Percentiles rank a stretch among this genome's conserved stretches.
Conservation (phyloP, 352 stramenopile species). For the Pythium myriotylum region DNA sequence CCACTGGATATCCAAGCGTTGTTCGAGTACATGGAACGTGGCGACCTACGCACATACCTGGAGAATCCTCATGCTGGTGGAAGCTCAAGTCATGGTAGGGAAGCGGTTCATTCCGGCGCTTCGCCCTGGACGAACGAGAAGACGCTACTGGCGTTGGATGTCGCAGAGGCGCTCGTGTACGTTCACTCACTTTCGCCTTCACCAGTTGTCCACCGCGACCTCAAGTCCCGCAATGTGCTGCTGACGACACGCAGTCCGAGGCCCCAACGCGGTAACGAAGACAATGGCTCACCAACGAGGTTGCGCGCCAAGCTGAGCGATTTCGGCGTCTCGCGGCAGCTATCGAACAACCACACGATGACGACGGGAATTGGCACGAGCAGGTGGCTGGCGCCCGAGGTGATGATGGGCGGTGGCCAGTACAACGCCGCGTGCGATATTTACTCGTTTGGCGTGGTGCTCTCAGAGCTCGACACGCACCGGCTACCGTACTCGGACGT, state of each 20-base stretch:
- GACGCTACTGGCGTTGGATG: slow-evolving; percentile 71
- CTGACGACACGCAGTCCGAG: too few species aligned
- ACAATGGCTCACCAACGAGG: too few species aligned
- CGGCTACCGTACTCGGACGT: slow-evolving; percentile 12
- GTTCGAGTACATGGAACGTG: slow-evolving; percentile 11
- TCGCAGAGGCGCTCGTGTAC: slow-evolving; percentile 84
- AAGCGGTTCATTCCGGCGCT: too few species aligned
- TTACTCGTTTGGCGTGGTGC: slow-evolving; percentile 34
- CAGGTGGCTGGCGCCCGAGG: slow-evolving; percentile 32
- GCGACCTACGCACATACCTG: slow-evolving; percentile 19
- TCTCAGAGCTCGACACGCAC: slow-evolving; percentile 30
- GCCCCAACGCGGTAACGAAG: too few species aligned
- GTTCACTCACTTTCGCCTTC: slow-evolving; percentile 57
- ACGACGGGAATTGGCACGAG: slow-evolving; percentile 31
- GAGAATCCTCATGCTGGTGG: too few species aligned
- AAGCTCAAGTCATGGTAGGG: too few species aligned
- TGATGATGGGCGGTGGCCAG: slow-evolving; percentile 22
- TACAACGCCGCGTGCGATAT: slow-evolving; percentile 32
- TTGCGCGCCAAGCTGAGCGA: too few species aligned
- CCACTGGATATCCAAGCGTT: slow-evolving; percentile 17
- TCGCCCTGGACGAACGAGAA: slow-evolving; percentile 26
- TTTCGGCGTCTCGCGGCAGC: slow-evolving; percentile 33
- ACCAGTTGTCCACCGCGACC: slow-evolving; percentile 43
- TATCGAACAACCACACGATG: slow-evolving; percentile 28
- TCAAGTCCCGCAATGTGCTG: slow-evolving; percentile 50